Percentiles rank a stretch among this genome's conserved stretches.
Evolutionary conservation across 192 early-diverging fungal genomes (phyloP).

Genomic region (Coemansia aciculifera): DNA sequence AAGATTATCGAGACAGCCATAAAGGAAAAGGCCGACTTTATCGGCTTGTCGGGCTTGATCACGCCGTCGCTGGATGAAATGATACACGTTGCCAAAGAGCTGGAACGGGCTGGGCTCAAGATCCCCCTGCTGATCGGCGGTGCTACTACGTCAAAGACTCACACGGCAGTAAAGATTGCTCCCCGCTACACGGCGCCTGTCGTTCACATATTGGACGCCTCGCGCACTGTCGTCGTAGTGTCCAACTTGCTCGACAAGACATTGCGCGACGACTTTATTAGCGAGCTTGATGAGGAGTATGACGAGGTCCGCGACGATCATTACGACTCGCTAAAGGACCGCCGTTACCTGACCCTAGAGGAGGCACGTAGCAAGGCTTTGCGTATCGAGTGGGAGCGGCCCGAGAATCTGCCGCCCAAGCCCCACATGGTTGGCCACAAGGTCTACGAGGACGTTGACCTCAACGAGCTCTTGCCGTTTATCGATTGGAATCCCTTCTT

Average conservation of each 20-base stretch:
- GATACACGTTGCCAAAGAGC: conserved; percentile 94
- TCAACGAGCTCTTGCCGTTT: conserved; percentile 72
- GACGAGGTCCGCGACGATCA: conserved; percentile 92
- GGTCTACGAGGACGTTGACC: conserved; percentile 73
- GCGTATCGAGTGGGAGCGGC: conserved; percentile 70
- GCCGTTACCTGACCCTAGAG: conserved; percentile 69
- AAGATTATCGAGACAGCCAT: conserved; percentile 89
- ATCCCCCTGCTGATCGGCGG: conserved; percentile 92
- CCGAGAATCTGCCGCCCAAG: conserved; percentile 67
- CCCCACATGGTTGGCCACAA: conserved; percentile 83
- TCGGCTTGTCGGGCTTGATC: conserved; percentile 93
- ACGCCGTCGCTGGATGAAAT: conserved; percentile 97
- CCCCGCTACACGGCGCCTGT: conserved; percentile 81
- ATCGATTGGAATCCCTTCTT: conserved; percentile 99
- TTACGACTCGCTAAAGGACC: conserved; percentile 87
- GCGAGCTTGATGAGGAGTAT: conserved; percentile 90
- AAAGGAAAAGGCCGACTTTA: conserved; percentile 85
- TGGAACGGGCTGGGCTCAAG: conserved; percentile 82
- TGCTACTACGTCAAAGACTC: conserved; percentile 93
- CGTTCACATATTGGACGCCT: conserved; percentile 89
- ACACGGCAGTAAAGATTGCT: conserved; percentile 95
- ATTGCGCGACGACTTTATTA: conserved; percentile 79
- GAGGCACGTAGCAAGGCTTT: conserved; percentile 66
- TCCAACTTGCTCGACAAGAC: conserved; percentile 80
- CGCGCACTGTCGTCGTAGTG: conserved; percentile 88